Base-by-base conservation (phyloP, 495 filamentous ascomycete species). In the Paragyromitra xinjiangensis region DNA sequence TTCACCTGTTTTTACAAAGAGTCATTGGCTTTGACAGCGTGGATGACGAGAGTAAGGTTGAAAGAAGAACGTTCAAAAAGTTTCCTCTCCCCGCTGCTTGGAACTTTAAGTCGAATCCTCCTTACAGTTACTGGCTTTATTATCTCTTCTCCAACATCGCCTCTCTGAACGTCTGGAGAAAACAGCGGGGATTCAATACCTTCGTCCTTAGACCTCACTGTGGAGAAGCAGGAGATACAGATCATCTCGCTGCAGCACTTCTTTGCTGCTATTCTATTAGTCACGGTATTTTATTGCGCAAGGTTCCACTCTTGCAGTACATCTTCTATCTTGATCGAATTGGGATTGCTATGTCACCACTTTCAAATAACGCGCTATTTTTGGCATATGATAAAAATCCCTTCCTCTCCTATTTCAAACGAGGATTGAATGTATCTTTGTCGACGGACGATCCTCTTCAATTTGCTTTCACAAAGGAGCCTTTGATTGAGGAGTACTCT, bases 91-190 rank as follows among this genome's bases (percentile, higher is more conserved):
- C 95, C 1, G 91, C 88, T 61, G 88, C 90, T 66, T 99, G 95
- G 95, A 88, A 91, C 74, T 91, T 92, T 19, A 94, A 91, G 80
- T 93, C 98, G 81, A 98, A 99, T 83, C 96, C 95, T 29, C 95
- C 96, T 1, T 99, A 99, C 85, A 98, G 91, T 83, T 98, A 99
- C 84, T 99, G 95, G 95, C 91, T 99, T 77, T 99, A 98, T 85
- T 94, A 97, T 82, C 89, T 99, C 66, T 99, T 94, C 81, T 89
- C 96, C 51, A 99, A 99, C 83, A 93, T 97, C 83, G 89, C 92
- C 0, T 97, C 95, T 14, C 88, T 99, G 78, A 99, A 99, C 83
- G 87, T 89, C 61, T 97, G 92, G 92, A 89, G 95, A 16, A 95
- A 95, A 80, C 90, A 91, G 74, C 90, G 94, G 26, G 93, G 94